A percentile compares a stretch with the other conserved stretches of the same genome.
phyloP scores from a whole-genome alignment of 495 filamentous ascomycete species.

The Tuber borchii region DNA sequence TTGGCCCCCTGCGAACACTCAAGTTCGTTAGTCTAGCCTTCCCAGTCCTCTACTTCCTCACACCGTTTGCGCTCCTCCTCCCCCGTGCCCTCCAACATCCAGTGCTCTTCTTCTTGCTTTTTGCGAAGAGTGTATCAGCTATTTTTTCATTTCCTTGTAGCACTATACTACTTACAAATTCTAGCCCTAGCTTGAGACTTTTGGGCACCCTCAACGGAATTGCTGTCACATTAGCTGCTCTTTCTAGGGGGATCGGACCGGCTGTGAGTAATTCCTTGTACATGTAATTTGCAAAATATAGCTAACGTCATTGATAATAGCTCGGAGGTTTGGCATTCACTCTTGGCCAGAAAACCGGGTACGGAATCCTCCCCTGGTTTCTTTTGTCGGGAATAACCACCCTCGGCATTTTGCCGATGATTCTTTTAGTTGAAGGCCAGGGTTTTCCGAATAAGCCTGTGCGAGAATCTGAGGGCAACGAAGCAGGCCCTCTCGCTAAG shows the following conservation, averaged over 20 bases:
- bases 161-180: conserved; percentile 88
- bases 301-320: conserved; percentile 17
- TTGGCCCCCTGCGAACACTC: conserved; percentile 60
- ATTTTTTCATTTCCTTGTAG: conserved; percentile 82
- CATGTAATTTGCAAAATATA: conserved; percentile 10
- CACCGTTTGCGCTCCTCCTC: conserved; percentile 51
- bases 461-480: not conserved
- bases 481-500: not conserved
- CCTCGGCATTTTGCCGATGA: conserved; percentile 60
- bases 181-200: conserved; percentile 62
- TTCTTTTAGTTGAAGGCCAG: conserved; percentile 67
- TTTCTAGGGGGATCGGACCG: conserved; percentile 73
- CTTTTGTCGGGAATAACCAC: conserved; percentile 54
- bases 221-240: conserved; percentile 66
- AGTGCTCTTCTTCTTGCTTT: conserved; percentile 52
- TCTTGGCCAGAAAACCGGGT: conserved; percentile 62
- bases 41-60: conserved; percentile 58
- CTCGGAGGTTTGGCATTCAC: conserved; percentile 60
- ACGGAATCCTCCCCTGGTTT: conserved; percentile 76
- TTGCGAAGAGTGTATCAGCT: conserved; percentile 61
- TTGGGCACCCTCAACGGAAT: conserved; percentile 88
- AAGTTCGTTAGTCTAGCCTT: conserved; percentile 57
- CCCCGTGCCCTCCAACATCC: conserved; percentile 39
- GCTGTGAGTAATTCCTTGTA: conserved; percentile 46
- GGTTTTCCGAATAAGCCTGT: conserved; percentile 52